These are phyloP conservation scores for Sonneratia caseolaris DNA, from an alignment of 345 rosid species.

Conservation along the genomic window DNA sequence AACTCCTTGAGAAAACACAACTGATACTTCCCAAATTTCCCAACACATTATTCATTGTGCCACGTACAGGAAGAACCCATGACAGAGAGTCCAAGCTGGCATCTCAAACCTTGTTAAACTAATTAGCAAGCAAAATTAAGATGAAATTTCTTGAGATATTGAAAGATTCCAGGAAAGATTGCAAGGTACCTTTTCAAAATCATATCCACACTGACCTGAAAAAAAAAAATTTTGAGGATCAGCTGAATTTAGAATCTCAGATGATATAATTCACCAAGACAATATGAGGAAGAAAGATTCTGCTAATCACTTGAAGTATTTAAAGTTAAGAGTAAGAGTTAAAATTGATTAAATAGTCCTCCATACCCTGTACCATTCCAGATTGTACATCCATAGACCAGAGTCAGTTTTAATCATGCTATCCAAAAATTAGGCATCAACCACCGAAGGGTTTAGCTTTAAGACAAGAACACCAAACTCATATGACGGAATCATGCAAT, in stretches of 20 bases:
- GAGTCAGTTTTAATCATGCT: not conserved
- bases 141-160: not conserved
- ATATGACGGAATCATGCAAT: not conserved
- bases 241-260: not conserved
- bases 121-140: not conserved
- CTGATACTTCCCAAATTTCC: not conserved
- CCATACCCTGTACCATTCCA: not conserved
- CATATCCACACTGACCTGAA: constrained; percentile 74
- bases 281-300: not conserved
- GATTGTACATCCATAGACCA: not conserved
- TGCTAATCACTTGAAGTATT: not conserved
- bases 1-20: not conserved
- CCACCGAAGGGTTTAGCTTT: not conserved
- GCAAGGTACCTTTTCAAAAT: constrained; percentile 58
- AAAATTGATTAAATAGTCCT: not conserved
- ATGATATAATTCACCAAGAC: not conserved
- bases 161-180: not conserved
- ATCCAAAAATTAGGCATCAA: not conserved
- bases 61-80: not conserved
- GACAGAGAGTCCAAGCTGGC: not conserved
- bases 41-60: not conserved
- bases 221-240: constrained; percentile 14
- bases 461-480: not conserved
- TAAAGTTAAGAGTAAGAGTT: not conserved
- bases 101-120: not conserved